Base-by-base conservation (phyloP, 1,284 basidiomycete species). In the Heliocybe sulcata region DNA sequence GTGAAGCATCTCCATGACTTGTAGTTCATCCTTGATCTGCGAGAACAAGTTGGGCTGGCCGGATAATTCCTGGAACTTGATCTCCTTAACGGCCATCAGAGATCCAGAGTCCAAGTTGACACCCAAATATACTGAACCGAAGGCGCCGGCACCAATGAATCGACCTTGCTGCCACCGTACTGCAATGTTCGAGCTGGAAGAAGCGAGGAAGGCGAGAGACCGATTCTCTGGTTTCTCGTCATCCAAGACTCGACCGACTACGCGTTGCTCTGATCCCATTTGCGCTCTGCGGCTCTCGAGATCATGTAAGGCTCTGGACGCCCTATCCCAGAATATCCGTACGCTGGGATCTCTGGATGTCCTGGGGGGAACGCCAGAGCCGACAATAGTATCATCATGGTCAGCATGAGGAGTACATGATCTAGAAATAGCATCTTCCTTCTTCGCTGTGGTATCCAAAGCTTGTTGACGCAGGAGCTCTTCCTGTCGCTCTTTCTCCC, bases 11-110 rank as follows among this genome's bases (percentile, higher is more conserved):
- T 97, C 94, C 97, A 99, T 99, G 58, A 99, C 94, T 62, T 86
- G 90, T 60, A 98, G 87, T 73, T 99, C 97, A 69, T 99, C 95
- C 68, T 89, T 90, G 72, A 99, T 98, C 67, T 97, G 94, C 60
- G 92, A 83, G 73, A 95, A 92, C 20, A 95, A 74, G 58, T 83
- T 90, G 6, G 92, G 89, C 54, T 90, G 73, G 29, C 90, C 86
- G 50, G 91, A 80, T 53, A 95, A 72, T 71, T 99, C 97, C 67
- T 98, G 94, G 69, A 98, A 97, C 57, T 95, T 92, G 68, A 99
- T 96, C 75, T 99, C 97, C 74, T 99, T 99, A 66, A 99, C 97
- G 2, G 97, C 97, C 94, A 99, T 98, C 56, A 98, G 85, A 35
- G 92, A 91, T 52, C 96, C 94, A 1, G 93, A 90, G 68, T 99